Conservation (phyloP, 768 basidiomycete species). For the Tricholoma matsutake region DNA sequence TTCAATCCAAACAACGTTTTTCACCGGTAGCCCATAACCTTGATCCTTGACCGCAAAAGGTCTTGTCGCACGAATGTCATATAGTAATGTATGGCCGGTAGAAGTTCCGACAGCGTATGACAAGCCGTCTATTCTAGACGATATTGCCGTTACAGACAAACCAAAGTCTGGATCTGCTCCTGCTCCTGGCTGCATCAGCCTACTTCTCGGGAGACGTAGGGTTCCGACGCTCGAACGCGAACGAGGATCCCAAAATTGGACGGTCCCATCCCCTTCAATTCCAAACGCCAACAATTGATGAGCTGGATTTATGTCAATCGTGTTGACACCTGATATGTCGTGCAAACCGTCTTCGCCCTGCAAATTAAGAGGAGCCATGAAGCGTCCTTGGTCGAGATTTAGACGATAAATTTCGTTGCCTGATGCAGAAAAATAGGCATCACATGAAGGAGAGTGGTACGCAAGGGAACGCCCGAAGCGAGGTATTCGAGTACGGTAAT, state of each 20-base stretch:
- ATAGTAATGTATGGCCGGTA: constrained; percentile 90
- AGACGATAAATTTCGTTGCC: constrained; percentile 89
- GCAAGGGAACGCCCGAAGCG: constrained; percentile 89
- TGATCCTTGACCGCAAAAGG: constrained; percentile 93
- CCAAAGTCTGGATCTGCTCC: constrained; percentile 23
- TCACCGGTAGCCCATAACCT: constrained; percentile 90
- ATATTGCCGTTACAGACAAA: constrained; percentile 78
- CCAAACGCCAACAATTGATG: constrained; percentile 92
- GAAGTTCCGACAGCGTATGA: constrained; percentile 94
- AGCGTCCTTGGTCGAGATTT: constrained; percentile 93
- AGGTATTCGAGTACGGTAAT: constrained; percentile 92
- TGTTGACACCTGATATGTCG: constrained; percentile 81
- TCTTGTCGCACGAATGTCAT: constrained; percentile 84
- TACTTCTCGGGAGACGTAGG: constrained; percentile 54
- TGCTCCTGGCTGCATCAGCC: constrained; percentile 43
- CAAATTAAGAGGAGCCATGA: constrained; percentile 76
- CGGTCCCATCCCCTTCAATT: constrained; percentile 79
- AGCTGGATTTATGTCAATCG: constrained; percentile 87
- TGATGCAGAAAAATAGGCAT: constrained; percentile 80
- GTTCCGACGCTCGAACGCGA: constrained; percentile 73
- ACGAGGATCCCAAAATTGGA: constrained; percentile 96
- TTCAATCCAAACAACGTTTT: constrained; percentile 85
- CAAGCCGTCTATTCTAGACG: constrained; percentile 84
- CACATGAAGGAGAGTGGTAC: constrained; percentile 93
- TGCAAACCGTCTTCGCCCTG: constrained; percentile 44